Conservation (phyloP, 1,284 basidiomycete species). For the Apiotrichum montevideense region DNA sequence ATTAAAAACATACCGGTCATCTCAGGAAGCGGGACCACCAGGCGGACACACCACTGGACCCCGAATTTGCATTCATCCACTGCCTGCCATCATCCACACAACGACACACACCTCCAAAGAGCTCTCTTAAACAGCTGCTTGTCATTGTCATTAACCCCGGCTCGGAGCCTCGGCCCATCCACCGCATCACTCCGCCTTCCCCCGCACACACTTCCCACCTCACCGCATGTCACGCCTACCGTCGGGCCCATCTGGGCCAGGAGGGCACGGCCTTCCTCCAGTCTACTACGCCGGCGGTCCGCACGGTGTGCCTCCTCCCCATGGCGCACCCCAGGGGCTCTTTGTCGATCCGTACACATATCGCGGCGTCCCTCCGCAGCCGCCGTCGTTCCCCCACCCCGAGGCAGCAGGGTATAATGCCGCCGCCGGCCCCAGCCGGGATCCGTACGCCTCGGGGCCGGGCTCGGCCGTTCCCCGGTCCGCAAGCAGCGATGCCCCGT, state of each 20-base stretch:
- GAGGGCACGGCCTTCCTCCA: slow-evolving; percentile 9
- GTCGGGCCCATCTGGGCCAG: slow-evolving; percentile 1
- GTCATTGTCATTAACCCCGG: too few relatives aligned
- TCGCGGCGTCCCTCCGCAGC: slow-evolving; percentile 1
- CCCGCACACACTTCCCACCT: not conserved
- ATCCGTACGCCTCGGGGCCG: slow-evolving; percentile 7
- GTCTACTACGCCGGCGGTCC: slow-evolving; percentile 13
- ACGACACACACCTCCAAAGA: too few relatives aligned
- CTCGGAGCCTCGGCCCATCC: too few relatives aligned
- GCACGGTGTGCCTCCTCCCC: not conserved
- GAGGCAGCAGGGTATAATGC: slow-evolving; percentile 8
- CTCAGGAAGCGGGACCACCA: too few relatives aligned
- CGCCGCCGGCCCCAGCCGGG: slow-evolving; percentile 13
- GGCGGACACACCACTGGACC: not conserved
- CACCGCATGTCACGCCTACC: slow-evolving; percentile 13
- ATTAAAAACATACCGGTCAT: too few relatives aligned
- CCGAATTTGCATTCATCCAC: not conserved
- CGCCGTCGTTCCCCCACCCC: not conserved
- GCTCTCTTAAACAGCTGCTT: too few relatives aligned
- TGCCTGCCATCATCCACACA: not conserved
- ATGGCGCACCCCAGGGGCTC: slow-evolving; percentile 1
- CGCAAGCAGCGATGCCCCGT: not conserved
- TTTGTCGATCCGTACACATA: slow-evolving; percentile 13
- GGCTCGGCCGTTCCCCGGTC: not conserved
- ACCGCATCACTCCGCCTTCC: too few relatives aligned